Base-by-base conservation (phyloP, 78 protist genomes). In the Bodo saltans region DNA sequence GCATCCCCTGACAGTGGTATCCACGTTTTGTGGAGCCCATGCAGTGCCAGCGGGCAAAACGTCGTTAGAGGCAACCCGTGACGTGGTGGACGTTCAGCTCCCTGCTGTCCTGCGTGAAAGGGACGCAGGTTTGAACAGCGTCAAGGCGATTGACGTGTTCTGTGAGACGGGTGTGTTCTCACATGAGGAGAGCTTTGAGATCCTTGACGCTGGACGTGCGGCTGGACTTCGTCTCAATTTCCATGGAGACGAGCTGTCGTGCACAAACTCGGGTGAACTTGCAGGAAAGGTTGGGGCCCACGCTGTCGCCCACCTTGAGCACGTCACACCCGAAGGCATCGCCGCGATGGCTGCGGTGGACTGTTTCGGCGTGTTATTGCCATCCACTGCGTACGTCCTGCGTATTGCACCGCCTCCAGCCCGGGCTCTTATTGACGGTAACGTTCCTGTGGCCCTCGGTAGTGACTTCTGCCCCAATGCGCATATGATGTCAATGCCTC, bases 391-490 rank as follows among this genome's bases (percentile, higher is more conserved):
- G 3, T 93, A 90, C 78, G 74, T 93, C 25, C 80, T 93, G 1
- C 75, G 92, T 32, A 42, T 93, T 25, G 85, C 86, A 30, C 85
- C 86, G 1, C 93, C 96, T 39, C 96, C 94, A 0, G 94, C 94
- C 3, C 33, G 93, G 37, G 41, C 83, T 72, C 67, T 91, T 78
- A 91, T 91, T 32, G 92, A 86, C 35, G 74, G 75, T 0, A 42
- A 79, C 41, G 96, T 93, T 23, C 96, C 96, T 0, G 90, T 93
- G 12, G 90, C 89, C 8, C 72, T 93, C 3, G 96, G 92, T 23
- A 71, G 86, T 42, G 96, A 93, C 89, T 93, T 69, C 81, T 91
- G 91, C 73, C 96, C 96, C 68, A 93, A 93, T 67, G 96, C 94
- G 4, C 96, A 91, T 68, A 91, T 17, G n/a, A 8, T 91, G 32